Evolutionary conservation across 139 green algal species (phyloP).

Genomic region (Chlamydomonas incerta): DNA sequence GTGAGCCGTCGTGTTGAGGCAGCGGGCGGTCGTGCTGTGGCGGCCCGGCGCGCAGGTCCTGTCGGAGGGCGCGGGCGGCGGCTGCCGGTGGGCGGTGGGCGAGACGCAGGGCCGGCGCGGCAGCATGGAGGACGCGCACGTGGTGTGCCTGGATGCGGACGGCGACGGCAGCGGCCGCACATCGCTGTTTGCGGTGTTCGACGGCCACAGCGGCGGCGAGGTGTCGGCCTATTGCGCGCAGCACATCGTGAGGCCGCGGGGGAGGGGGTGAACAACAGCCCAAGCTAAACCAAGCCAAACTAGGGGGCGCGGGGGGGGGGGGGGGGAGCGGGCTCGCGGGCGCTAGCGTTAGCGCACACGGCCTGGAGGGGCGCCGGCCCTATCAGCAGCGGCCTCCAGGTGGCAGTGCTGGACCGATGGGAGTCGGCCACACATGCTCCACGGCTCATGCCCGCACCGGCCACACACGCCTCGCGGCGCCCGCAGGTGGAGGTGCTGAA

Average conservation of each 20-base stretch:
- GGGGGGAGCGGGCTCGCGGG: too few relatives aligned
- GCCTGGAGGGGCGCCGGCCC: too few relatives aligned
- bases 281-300: too few relatives aligned
- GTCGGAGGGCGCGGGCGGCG: conserved; percentile 1
- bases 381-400: too few relatives aligned
- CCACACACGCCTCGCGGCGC: too few relatives aligned
- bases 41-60: conserved; percentile 1
- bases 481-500: conserved; percentile 21
- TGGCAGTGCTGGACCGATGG: too few relatives aligned
- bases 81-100: conserved; percentile 26
- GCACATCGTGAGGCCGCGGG: conserved; percentile 37
- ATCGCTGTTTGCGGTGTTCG: conserved; percentile 57
- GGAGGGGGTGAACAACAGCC: too few relatives aligned
- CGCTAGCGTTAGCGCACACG: too few relatives aligned
- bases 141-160: conserved; percentile 27
- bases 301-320: too few relatives aligned
- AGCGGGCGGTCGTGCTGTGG: background rate
- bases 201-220: conserved; percentile 58
- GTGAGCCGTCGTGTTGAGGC: background rate
- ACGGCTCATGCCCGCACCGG: too few relatives aligned
- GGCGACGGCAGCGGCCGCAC: conserved; percentile 24
- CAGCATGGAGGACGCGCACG: conserved; percentile 40
- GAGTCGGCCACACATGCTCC: too few relatives aligned
- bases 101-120: conserved; percentile 25
- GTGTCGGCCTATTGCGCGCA: conserved; percentile 54